Evolutionary conservation across 345 rosid genomes (phyloP).

Genomic region (Melaleuca alternifolia): DNA sequence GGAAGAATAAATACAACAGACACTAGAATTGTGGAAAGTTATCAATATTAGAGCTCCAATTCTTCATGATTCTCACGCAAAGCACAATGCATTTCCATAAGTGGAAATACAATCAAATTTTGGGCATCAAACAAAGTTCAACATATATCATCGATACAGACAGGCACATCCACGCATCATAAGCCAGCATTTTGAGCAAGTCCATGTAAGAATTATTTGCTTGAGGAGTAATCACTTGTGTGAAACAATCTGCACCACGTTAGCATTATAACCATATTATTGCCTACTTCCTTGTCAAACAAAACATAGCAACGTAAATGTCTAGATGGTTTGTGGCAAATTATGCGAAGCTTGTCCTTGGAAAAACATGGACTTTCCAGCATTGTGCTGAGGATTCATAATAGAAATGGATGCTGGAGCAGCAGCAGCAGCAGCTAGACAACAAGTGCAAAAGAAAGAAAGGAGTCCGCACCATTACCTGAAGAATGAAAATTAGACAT

Average conservation of each 20-base stretch:
- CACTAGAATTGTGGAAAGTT: neutral
- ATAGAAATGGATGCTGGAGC: neutral
- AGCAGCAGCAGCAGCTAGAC: neutral
- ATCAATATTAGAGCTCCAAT: neutral
- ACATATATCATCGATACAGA: neutral
- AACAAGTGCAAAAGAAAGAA: neutral
- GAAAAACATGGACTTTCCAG: neutral
- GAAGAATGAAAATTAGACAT: neutral
- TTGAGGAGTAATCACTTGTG: neutral
- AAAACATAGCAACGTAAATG: neutral
- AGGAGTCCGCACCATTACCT: neutral
- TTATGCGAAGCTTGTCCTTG: neutral
- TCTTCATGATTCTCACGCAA: neutral
- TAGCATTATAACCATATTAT: neutral
- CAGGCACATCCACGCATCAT: neutral
- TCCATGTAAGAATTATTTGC: neutral
- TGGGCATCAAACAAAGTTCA: neutral
- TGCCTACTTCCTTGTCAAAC: neutral
- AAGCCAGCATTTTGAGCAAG: neutral
- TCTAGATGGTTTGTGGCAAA: neutral
- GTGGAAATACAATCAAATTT: neutral
- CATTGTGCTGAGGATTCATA: neutral
- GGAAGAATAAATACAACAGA: neutral
- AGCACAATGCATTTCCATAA: neutral
- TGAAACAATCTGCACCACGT: neutral